phyloP scores from a whole-genome alignment of 257 asterid genomes.

The Penstemon newberryi region DNA sequence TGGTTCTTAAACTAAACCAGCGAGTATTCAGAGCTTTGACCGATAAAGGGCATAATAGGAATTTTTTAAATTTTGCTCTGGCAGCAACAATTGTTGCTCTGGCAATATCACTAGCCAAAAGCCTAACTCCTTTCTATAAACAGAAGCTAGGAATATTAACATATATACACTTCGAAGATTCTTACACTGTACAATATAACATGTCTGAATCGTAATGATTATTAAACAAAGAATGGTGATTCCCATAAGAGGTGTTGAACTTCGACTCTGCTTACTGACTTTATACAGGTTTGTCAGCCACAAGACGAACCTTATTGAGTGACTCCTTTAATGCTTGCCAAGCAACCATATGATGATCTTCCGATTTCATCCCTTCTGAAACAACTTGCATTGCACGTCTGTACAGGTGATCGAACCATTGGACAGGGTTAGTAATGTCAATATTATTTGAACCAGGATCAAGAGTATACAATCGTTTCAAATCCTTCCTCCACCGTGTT shows the following conservation, averaged over 20 bases:
- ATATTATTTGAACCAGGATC: conserved; percentile 44
- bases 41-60: too few species aligned
- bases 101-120: too few species aligned
- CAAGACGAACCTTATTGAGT: conserved; percentile 48
- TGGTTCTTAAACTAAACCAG: too few species aligned
- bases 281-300: conserved; percentile 37
- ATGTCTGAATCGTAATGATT: conserved; percentile 7
- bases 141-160: not conserved
- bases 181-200: conserved; percentile 32
- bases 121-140: not conserved
- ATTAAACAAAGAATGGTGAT: conserved; percentile 12
- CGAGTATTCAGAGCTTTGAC: too few species aligned
- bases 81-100: too few species aligned
- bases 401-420: conserved; percentile 49
- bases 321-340: conserved; percentile 54
- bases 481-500: conserved; percentile 62
- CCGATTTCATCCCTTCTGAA: conserved; percentile 48
- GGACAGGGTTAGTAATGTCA: conserved; percentile 50
- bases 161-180: conserved; percentile 28
- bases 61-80: too few species aligned
- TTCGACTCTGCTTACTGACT: conserved; percentile 4
- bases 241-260: not conserved
- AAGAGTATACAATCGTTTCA: conserved; percentile 36
- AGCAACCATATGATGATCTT: conserved; percentile 49
- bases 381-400: conserved; percentile 56